Evolutionary conservation across 1,284 basidiomycete genomes (phyloP), one percentile per base, ranked within the genome.

Genomic region (Amylostereum chailletii): DNA sequence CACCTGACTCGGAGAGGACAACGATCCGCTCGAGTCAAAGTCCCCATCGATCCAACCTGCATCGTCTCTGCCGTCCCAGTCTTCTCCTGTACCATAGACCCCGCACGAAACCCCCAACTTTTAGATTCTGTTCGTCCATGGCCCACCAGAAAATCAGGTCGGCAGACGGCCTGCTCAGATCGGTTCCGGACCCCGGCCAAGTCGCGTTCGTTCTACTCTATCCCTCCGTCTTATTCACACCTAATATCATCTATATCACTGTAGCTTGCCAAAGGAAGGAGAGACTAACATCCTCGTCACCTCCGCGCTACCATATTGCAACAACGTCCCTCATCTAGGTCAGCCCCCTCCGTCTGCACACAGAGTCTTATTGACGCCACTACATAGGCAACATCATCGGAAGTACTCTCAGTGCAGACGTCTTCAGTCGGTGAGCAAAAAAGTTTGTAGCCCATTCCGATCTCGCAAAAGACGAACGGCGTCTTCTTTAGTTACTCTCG

Each of bases 251-350:
- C 47, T 10, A 42, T 33, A 34, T 30, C 39, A 7, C 37, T 27
- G 27, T 53, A 95, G 93, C 58, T 71, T 94, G 47, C 94, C 94
- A 3, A 83, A 85, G 65, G 76, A 86, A 47, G 94, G 93, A 43
- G 83, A 93, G 65, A 73, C 74, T 48, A 97, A 97, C 62, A 71
- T 97, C 46, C 74, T 99, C 39, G 86, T 99, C 63, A 98, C 96
- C 6, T 97, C 94, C 52, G 95, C 96, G 37, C 71, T 99, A 49
- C 96, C 96, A 9, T 99, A 95, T 65, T 98, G 96, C 67, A 99
- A 99, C 70, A 99, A 99, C 63, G 95, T 98, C 10, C 96, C 96
- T 29, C 96, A 99, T 74, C 81, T 99, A 46, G 89, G 90, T 88
- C 53, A 53, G 75, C 61, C 11, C 51, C 45, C 45, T 27, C 30